Conservation (phyloP, 106 monocot species). For the Cymbidium sinense region DNA sequence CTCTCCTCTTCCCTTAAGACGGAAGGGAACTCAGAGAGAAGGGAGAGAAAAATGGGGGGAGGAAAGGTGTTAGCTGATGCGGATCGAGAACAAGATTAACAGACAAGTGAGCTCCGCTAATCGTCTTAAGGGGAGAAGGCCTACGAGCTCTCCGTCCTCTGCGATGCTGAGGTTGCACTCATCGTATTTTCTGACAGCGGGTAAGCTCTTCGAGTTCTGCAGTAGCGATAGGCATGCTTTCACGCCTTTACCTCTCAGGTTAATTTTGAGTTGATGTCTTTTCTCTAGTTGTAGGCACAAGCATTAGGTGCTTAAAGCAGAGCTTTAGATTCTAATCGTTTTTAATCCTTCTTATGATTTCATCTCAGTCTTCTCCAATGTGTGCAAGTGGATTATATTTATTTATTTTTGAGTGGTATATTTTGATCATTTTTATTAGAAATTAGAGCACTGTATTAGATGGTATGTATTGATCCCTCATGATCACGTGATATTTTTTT, state of each 20-base stretch:
- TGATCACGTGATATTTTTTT: too few relatives aligned
- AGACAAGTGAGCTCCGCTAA: conserved; percentile 51
- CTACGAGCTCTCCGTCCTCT: conserved; percentile 64
- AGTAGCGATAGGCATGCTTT: not conserved
- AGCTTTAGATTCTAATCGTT: too few relatives aligned
- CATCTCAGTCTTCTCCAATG: too few relatives aligned
- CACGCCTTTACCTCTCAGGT: too few relatives aligned
- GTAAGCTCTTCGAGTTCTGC: conserved; percentile 40
- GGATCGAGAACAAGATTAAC: conserved; percentile 7
- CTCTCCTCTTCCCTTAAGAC: not conserved
- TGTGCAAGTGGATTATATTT: too few relatives aligned
- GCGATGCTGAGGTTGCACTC: conserved; percentile 68
- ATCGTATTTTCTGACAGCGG: conserved; percentile 63
- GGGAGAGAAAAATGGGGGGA: not conserved
- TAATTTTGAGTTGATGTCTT: not conserved
- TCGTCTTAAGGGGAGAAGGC: conserved; percentile 65
- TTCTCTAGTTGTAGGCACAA: not conserved
- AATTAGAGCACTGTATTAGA: too few relatives aligned
- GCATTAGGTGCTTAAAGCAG: not conserved
- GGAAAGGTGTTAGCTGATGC: conserved; percentile 5
- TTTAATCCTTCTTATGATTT: too few relatives aligned
- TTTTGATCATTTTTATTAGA: too few relatives aligned
- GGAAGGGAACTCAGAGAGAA: not conserved
- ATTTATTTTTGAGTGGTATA: too few relatives aligned
- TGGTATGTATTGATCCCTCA: too few relatives aligned